Base-by-base conservation (phyloP, 1,139 yeast species). In the Debaryomycetaceae sp. region DNA sequence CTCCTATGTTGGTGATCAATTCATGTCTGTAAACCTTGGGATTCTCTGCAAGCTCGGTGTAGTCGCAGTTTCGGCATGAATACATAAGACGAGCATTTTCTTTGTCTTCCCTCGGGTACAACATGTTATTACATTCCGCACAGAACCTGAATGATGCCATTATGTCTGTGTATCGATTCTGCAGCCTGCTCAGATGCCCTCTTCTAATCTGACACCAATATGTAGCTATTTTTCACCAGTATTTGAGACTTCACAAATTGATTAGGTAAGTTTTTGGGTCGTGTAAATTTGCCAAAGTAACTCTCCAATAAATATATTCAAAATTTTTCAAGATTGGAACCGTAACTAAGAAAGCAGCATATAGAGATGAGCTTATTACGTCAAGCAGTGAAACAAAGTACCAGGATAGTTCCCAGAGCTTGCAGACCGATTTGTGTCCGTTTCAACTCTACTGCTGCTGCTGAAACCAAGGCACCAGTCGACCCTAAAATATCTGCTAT, bases 71-170 rank as follows among this genome's bases (percentile, higher is more conserved):
- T 55, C 99, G 81, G 66, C 99, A 92, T 41, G 95, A 92, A 61
- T 87, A 92, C 43, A 92, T 72, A 45, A 92, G 75, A 50, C 95
- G 70, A 52, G 75, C 72, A 43, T 77, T 72, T 42, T 73, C 81
- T 58, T 86, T 87, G 61, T 94, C 98, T 68, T 94, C 98, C 53
- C 87, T 82, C n/a, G 99, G 98, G 62, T 92, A 94, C 67, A 92
- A 78, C 98, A 92, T 91, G 61, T 94, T 94, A 75, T 94, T 94
- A 78, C 94, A 89, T 59, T 87, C 95, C 50, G 92, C 84, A 63
- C 97, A 89, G 69, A 89, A 89, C 60, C 95, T 78, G 65, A 89
- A 89, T 34, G 96, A 87, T 43, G 94, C 87, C 96, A 86, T 87
- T 42, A 5, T 46, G 11, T 3, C 4, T 22, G 26, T 8, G 4